Conservation (phyloP, 1,139 yeast genomes). For the Nadsonia starkeyi-henricii region DNA sequence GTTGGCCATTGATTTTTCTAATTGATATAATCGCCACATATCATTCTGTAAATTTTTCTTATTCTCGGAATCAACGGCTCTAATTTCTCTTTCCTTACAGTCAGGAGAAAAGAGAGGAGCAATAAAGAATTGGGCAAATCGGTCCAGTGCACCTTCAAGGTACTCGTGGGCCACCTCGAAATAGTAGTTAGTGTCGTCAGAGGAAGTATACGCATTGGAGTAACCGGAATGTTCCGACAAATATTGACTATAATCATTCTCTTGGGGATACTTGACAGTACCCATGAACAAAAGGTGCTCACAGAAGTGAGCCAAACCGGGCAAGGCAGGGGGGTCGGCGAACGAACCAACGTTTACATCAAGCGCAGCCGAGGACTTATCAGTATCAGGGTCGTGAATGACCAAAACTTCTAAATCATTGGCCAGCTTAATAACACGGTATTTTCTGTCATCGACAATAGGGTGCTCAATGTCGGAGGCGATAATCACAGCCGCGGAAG, state of each 20-base stretch:
- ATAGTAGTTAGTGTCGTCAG: conserved; percentile 81
- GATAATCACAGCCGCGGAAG: conserved; percentile 6
- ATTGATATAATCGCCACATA: conserved; percentile 74
- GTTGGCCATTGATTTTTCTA: conserved; percentile 63
- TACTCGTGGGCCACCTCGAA: conserved; percentile 70
- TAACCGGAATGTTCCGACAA: conserved; percentile 57
- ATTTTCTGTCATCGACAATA: conserved; percentile 51
- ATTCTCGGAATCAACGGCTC: conserved; percentile 92
- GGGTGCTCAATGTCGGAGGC: conserved; percentile 20
- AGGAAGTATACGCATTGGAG: conserved; percentile 77
- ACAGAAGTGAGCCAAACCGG: conserved; percentile 93
- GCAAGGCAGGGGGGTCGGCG: conserved; percentile 56
- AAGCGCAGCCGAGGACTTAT: conserved; percentile 83
- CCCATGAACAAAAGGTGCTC: conserved; percentile 96
- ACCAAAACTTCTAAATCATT: conserved; percentile 64
- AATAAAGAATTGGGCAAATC: conserved; percentile 87
- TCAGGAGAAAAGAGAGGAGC: conserved; percentile 66
- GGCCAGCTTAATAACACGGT: conserved; percentile 49
- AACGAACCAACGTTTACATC: conserved; percentile 88
- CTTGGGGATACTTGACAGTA: conserved; percentile 81
- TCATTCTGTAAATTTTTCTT: conserved; percentile 88
- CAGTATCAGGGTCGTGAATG: conserved; percentile 75
- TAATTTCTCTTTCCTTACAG: conserved; percentile 83
- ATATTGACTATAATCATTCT: conserved; percentile 73
- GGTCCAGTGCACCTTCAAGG: conserved; percentile 75